phyloP scores from a whole-genome alignment of 1,139 yeast genomes.

The Ogataea hybrid region DNA sequence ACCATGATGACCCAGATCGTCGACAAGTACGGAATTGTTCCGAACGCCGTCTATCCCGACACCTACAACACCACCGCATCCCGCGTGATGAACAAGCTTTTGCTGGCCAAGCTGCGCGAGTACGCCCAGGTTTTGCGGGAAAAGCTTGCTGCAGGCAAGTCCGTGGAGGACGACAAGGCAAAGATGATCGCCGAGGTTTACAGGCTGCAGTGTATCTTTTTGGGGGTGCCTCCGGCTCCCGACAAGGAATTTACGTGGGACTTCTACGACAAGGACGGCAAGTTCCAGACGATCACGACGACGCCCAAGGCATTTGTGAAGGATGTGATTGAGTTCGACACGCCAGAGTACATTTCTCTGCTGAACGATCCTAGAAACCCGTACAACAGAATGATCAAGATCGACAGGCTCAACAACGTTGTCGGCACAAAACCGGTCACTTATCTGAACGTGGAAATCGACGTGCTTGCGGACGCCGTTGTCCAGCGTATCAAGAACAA shows the following conservation, averaged over 20 bases:
- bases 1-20: constrained; percentile 75
- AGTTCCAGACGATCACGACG: constrained; percentile 48
- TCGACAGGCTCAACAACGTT: constrained; percentile 72
- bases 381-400: constrained; percentile 59
- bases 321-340: constrained; percentile 52
- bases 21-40: constrained; percentile 76
- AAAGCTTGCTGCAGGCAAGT: constrained; percentile 37
- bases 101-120: constrained; percentile 70
- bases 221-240: constrained; percentile 80
- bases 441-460: constrained; percentile 65
- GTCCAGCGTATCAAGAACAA: constrained; percentile 65
- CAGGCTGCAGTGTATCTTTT: constrained; percentile 59
- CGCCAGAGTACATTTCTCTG: constrained; percentile 57
- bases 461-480: constrained; percentile 55
- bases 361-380: constrained; percentile 80
- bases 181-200: constrained; percentile 60
- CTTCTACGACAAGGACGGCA: constrained; percentile 68
- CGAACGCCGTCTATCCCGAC: constrained; percentile 71
- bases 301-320: constrained; percentile 65
- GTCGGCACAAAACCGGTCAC: constrained; percentile 64
- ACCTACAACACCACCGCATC: constrained; percentile 62
- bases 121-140: constrained; percentile 65
- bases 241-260: constrained; percentile 69
- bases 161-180: constrained; percentile 37
- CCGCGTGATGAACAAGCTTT: constrained; percentile 53